Evolutionary conservation across 2,329 filamentous ascomycete species (phyloP), one percentile per base, ranked within the genome.

Genomic region (Paecilomyces fulvus): DNA sequence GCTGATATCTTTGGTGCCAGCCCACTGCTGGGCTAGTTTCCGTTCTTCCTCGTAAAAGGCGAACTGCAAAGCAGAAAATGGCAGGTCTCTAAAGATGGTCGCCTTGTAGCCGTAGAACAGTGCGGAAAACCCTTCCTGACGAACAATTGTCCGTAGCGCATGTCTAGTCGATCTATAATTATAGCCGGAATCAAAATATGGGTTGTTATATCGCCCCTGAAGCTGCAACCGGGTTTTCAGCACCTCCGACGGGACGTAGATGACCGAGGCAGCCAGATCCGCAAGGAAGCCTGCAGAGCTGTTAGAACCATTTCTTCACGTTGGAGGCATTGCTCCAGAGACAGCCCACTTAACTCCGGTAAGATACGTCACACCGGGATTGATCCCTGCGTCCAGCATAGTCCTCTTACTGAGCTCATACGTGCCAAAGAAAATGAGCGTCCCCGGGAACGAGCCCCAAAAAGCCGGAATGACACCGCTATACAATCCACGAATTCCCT

Each of bases 41-140:
- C 92, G 89, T 69, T 92, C 92, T 72, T 97, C 90, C 73, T 99
- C 94, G 78, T 96, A 99, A 70, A 99, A 96, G 66, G 95, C 92
- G 73, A 99, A 97, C 69, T 99, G 94, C 10, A 99, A 77, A 0
- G 94, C 94, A 0, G 92, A 97, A 70, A 96, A 99, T 1, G 94
- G 94, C 21, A 99, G 80, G 66, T 99, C 94, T 57, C 94, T 88
- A 75, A 89, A 94, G 2, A 99, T 83, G 0, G 94, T 99, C 10
- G 94, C 94, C 71, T 94, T 94, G 77, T 95, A 99, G n/a, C 94
- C 94, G 65, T 95, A 88, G 72, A 96, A 99, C 23, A 99, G 81
- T 17, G 95, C 94, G 0, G 83, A 79, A 55, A 90, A 80, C 0
- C 94, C 95, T 75, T 99, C 94, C 48, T 82, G 80, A 43, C 85